Conservation (phyloP, 2,329 filamentous ascomycete species). For the Colletotrichum filicis region DNA sequence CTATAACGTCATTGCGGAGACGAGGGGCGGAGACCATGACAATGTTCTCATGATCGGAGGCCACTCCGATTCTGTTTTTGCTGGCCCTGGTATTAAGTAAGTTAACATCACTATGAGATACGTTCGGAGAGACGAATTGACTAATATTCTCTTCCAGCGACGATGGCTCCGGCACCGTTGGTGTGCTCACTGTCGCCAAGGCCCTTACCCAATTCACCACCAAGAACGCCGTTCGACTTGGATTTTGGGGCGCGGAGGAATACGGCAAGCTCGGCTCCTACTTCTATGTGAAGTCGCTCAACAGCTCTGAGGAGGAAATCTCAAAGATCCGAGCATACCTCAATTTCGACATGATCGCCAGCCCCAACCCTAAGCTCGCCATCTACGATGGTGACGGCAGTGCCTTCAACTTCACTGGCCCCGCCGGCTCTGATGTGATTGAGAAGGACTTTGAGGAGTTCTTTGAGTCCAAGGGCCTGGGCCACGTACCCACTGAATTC, state of each 20-base stretch:
- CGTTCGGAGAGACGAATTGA: not conserved
- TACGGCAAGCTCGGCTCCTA: constrained; percentile 61
- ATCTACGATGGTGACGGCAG: constrained; percentile 72
- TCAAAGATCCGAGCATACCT: constrained; percentile 64
- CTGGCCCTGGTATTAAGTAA: constrained; percentile 67
- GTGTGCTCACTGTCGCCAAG: constrained; percentile 57
- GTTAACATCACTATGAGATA: constrained; percentile 8
- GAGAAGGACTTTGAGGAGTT: constrained; percentile 68
- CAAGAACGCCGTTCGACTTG: constrained; percentile 62
- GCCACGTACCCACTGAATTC: constrained; percentile 71
- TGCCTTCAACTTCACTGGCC: constrained; percentile 64
- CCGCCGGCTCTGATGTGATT: constrained; percentile 69
- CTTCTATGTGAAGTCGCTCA: constrained; percentile 56
- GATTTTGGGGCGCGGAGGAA: constrained; percentile 65
- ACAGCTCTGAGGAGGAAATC: constrained; percentile 55
- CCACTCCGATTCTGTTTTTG: constrained; percentile 59
- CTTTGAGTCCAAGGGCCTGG: constrained; percentile 57
- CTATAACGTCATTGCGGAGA: constrained; percentile 63
- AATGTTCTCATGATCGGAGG: constrained; percentile 61
- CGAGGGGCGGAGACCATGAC: constrained; percentile 57
- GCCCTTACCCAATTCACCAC: constrained; percentile 54
- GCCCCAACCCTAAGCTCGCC: constrained; percentile 61
- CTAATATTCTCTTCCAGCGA: constrained; percentile 49
- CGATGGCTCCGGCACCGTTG: constrained; percentile 66
- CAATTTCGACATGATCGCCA: constrained; percentile 67